Percentiles rank a stretch among this genome's conserved stretches.
Evolutionary conservation across 1,284 basidiomycete species (phyloP).

Genomic region (Ganoderma resinaceum): DNA sequence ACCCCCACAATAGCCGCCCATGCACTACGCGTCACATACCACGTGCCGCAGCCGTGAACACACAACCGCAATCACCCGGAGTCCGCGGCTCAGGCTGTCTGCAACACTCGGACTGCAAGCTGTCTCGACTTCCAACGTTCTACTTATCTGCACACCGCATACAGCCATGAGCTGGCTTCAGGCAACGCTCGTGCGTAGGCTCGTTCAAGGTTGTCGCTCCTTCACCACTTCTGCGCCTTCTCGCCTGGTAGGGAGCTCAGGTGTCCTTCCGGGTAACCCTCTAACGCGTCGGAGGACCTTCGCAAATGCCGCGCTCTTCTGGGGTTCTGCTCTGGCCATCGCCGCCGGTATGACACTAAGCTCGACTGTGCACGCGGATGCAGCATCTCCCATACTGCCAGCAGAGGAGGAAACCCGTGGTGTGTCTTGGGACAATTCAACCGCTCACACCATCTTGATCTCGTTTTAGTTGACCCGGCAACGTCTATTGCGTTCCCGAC

Average conservation of each 20-base stretch:
- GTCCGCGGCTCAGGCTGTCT: conserved; percentile 7
- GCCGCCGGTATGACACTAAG: conserved; percentile 41
- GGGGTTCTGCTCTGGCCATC: conserved; percentile 44
- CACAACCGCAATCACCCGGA: neutral
- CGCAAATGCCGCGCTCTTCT: conserved; percentile 36
- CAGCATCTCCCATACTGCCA: conserved; percentile 28
- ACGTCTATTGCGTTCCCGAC: conserved; percentile 78
- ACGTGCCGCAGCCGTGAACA: conserved; percentile 21
- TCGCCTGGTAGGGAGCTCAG: conserved; percentile 10
- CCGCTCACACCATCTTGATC: conserved; percentile 6
- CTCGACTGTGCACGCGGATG: conserved; percentile 47
- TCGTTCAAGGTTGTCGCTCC: conserved; percentile 25
- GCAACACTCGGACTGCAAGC: conserved; percentile 20
- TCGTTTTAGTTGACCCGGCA: conserved; percentile 64
- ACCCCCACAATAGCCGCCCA: conserved; percentile 22
- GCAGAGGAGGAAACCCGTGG: conserved; percentile 37
- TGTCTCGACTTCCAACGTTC: conserved; percentile 12
- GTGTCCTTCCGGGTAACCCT: conserved; percentile 13
- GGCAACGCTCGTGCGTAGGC: conserved; percentile 18
- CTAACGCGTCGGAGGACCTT: conserved; percentile 19
- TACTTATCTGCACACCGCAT: neutral
- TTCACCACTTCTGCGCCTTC: conserved; percentile 27
- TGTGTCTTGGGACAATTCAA: conserved; percentile 7
- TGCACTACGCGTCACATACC: conserved; percentile 17
- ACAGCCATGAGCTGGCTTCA: conserved; percentile 28